phyloP scores from a whole-genome alignment of 1,284 basidiomycete genomes.

The Pisolithus thermaeus region DNA sequence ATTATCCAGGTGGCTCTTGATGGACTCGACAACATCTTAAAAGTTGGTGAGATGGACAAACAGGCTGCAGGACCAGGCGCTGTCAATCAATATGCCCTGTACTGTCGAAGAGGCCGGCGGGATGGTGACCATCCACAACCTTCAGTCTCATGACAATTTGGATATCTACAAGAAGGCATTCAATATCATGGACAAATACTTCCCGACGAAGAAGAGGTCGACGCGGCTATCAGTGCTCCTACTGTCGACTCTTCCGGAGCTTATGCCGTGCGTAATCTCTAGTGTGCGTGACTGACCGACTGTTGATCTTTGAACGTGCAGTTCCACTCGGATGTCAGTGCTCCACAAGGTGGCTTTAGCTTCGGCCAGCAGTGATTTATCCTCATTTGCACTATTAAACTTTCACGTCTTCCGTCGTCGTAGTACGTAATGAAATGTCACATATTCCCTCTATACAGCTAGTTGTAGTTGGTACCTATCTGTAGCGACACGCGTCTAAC shows the following conservation, averaged over 20 bases:
- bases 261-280: constrained; percentile 70
- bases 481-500: constrained; percentile 27
- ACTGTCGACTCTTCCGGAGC: constrained; percentile 84
- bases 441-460: constrained; percentile 12
- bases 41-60: constrained; percentile 97
- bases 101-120: constrained; percentile 97
- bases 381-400: background rate
- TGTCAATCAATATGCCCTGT: constrained; percentile 91
- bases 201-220: constrained; percentile 82
- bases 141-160: constrained; percentile 99
- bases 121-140: constrained; percentile 97
- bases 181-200: constrained; percentile 98
- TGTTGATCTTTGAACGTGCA: constrained; percentile 27
- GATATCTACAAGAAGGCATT: constrained; percentile 99
- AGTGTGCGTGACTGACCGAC: constrained; percentile 3
- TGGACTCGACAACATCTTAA: constrained; percentile 97
- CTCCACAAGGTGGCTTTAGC: constrained; percentile 92
- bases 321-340: constrained; percentile 78
- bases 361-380: constrained; percentile 55
- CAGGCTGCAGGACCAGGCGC: constrained; percentile 77
- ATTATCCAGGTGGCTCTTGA: constrained; percentile 98
- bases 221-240: constrained; percentile 74
- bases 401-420: constrained; percentile 3
- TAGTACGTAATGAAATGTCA: constrained; percentile 14
- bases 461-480: constrained; percentile 10